phyloP scores from a whole-genome alignment of 768 basidiomycete genomes.

The Psilocybe cyanescens region DNA sequence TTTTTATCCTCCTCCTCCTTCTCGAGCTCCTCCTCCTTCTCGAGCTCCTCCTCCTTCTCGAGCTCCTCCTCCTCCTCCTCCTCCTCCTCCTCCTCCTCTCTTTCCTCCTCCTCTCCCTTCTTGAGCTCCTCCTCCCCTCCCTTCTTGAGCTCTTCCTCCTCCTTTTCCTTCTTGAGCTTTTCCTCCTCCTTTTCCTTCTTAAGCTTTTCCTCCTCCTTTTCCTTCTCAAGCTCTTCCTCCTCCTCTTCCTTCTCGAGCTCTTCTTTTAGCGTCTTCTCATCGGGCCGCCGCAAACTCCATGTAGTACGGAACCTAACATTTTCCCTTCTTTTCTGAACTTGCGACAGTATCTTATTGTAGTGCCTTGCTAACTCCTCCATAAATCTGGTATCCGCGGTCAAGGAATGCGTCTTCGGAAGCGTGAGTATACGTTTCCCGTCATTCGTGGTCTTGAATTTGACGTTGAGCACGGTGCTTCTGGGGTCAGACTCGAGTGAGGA shows the following conservation, averaged over 20 bases:
- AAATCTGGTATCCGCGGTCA: conserved; percentile 8
- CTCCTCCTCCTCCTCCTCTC: no score
- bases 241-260: neutral
- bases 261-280: neutral
- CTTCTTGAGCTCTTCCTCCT: no score
- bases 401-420: conserved; percentile 3
- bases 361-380: conserved; percentile 7
- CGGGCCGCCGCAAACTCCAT: conserved; percentile 1
- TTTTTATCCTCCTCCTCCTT: neutral
- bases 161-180: no score
- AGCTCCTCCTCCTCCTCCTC: no score
- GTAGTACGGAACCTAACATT: conserved; percentile 6
- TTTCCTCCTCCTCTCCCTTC: no score
- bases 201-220: neutral
- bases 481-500: neutral
- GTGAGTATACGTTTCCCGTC: conserved; percentile 1
- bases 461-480: neutral
- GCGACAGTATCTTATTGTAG: conserved; percentile 5
- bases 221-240: neutral
- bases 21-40: neutral
- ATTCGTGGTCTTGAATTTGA: conserved; percentile 1
- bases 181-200: no score
- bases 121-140: no score
- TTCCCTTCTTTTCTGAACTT: neutral
- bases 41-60: no score